Base-by-base conservation (phyloP, 768 basidiomycete genomes). In the Tricholoma furcatifolium region DNA sequence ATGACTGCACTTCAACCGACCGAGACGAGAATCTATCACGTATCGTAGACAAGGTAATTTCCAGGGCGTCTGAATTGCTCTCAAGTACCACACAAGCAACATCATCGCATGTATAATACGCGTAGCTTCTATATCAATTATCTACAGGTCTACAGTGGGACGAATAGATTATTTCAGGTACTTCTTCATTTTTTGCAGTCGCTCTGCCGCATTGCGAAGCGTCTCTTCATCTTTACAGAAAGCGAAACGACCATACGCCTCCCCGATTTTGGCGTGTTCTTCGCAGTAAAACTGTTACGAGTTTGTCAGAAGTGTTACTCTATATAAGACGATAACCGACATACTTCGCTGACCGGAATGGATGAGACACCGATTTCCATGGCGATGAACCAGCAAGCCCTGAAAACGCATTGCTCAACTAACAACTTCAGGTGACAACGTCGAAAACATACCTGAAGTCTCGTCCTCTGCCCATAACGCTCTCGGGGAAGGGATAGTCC, bases 141-240 rank as follows among this genome's bases (percentile, higher is more conserved):
- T 21, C 34, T 47, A 58, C 20, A 51, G 43, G 35, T 46, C 27
- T 43, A 14, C 17, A 21, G 43, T 46, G 31, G 12, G 9, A 32
- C 21, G 6, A 35, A n/a, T 27, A 27, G 17, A 51, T 51, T 58
- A 66, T 38, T 69, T 64, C 35, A 80, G 70, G 70, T 79, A 96
- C 50, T 91, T 81, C 63, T 80, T 82, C 58, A 99, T 72, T 20
- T 73, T 74, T 67, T 87, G 78, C 17, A 99, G 73, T n/a, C 92
- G 82, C 62, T 90, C 86, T 20, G 84, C 87, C n/a, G 97, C 97
- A 18, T 72, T 74, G 54, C 74, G 79, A 14, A 99, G 78, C 0
- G 93, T 96, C 38, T 91, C 91, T 17, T 84, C 57, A 62, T 98
- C 96, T 66, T 99, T 99, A 78, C 97, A 98, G 76, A 97, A 94